phyloP scores from a whole-genome alignment of 2,329 filamentous ascomycete genomes.

The Myriosclerotinia duriaeana region DNA sequence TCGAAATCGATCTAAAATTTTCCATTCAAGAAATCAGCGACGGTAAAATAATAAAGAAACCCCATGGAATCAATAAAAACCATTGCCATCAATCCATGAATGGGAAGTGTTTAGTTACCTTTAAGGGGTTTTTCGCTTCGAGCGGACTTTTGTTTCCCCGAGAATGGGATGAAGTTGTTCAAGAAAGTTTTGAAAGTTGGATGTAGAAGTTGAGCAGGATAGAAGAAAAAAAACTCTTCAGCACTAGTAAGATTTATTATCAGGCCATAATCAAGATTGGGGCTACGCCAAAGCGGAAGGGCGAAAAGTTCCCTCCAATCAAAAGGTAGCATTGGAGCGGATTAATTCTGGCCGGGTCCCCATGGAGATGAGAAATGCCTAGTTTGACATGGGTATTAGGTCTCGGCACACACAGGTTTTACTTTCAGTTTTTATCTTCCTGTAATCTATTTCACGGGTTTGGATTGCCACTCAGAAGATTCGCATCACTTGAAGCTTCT shows the following conservation, averaged over 20 bases:
- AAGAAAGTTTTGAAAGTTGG: not conserved
- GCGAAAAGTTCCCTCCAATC: not conserved
- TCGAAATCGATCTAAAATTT: not conserved
- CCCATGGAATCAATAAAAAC: not conserved
- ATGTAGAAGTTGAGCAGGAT: not conserved
- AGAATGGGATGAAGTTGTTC: not conserved
- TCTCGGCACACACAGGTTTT: not conserved
- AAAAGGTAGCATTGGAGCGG: not conserved
- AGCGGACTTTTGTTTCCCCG: slow-evolving; percentile 1
- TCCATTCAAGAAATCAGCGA: not conserved
- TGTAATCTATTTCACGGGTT: not conserved
- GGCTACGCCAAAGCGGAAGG: not conserved
- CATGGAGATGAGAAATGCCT: not conserved
- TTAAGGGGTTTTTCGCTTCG: slow-evolving; percentile 5
- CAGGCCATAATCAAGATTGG: not conserved
- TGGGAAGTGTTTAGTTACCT: not conserved
- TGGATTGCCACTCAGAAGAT: not conserved
- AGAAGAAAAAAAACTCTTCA: not conserved
- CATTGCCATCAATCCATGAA: not conserved
- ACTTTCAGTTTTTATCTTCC: not conserved
- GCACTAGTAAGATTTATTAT: not conserved
- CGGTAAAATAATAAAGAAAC: too few species aligned
- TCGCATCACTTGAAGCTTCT: not conserved
- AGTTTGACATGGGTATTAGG: not conserved
- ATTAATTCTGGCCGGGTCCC: not conserved